Evolutionary conservation across 2,329 filamentous ascomycete species (phyloP), one percentile per base, ranked within the genome.

Genomic region (Scedosporium dehoogii): DNA sequence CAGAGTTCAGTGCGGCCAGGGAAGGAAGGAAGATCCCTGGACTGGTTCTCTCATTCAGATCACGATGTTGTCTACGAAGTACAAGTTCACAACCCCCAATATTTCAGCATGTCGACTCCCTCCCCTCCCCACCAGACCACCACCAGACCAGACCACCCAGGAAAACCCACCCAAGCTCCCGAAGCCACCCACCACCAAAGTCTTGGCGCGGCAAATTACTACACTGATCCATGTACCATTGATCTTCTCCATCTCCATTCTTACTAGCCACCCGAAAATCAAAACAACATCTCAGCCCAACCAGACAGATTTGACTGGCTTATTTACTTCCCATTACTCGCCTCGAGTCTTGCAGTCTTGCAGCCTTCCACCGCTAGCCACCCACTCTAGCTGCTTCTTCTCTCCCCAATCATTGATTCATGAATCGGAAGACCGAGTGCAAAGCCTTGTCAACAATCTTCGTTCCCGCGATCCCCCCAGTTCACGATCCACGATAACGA

Each of bases 261-360:
- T 7, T 48, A 18, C n/a, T 25, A 55, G 18, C 51, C 23, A 55
- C 23, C 51, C 56, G 16, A 60, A 38, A 60, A 60, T 60, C 59
- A 60, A 60, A 60, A 60, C 59, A 60, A 60, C 59, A 60, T 60
- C 59, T 60, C 59, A 60, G 59, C 59, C 59, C 59, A 60, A 60
- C 44, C 25, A 60, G 44, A 25, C 21, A 33, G 12, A n/a, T 38
- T 58, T 23, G 21, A 25, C 33, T 38, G 33, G 33, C 33, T 38
- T 38, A 38, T 38, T 38, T 38, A 38, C 33, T 38, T 38, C 33
- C 10, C 6, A 38, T 38, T 38, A 38, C 27, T 58, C 16, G 27
- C 33, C n/a, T 27, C 23, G 18, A 48, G 51, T 23, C 18, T 14
- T 21, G 51, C 27, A 48, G 51, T 23, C 18, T 14, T 21, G 51